Percentiles rank a stretch among this genome's conserved stretches.
Evolutionary conservation across 495 filamentous ascomycete species (phyloP).

Genomic region (Aspergillus sparsus): DNA sequence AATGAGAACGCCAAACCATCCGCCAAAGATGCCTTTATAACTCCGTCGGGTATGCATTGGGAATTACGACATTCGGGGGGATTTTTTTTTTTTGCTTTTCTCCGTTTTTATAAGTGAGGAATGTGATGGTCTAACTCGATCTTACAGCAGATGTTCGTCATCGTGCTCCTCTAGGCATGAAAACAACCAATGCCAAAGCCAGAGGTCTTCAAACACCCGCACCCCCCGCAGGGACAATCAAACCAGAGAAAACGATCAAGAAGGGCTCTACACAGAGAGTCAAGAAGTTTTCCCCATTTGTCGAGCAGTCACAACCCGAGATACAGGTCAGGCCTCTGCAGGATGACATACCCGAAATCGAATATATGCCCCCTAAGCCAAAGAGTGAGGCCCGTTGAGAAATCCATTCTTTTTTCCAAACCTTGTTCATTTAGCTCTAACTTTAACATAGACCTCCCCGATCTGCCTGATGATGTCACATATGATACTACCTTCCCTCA

Average conservation of each 20-base stretch:
- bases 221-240: slow-evolving; percentile 45
- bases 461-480: slow-evolving; percentile 74
- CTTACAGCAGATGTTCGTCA: slow-evolving; percentile 58
- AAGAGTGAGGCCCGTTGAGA: slow-evolving; percentile 43
- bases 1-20: slow-evolving; percentile 62
- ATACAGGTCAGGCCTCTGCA: slow-evolving; percentile 34
- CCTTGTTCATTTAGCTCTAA: slow-evolving; percentile 44
- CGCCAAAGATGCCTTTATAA: slow-evolving; percentile 71
- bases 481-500: slow-evolving; percentile 55
- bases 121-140: slow-evolving; percentile 28
- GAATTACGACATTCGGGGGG: no score
- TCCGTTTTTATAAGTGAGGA: background rate
- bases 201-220: slow-evolving; percentile 66
- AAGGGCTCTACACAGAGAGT: slow-evolving; percentile 54
- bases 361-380: slow-evolving; percentile 72
- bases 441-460: slow-evolving; percentile 59
- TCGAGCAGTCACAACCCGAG: slow-evolving; percentile 38
- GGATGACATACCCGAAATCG: slow-evolving; percentile 70
- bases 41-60: slow-evolving; percentile 70
- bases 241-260: slow-evolving; percentile 49
- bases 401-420: background rate
- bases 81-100: background rate
- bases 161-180: slow-evolving; percentile 82
- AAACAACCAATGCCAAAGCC: slow-evolving; percentile 94
- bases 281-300: slow-evolving; percentile 44